Percentiles rank a stretch among this genome's conserved stretches.
Evolutionary conservation across 169 alveolate genomes (phyloP).

Genomic region (Theileria equi): DNA sequence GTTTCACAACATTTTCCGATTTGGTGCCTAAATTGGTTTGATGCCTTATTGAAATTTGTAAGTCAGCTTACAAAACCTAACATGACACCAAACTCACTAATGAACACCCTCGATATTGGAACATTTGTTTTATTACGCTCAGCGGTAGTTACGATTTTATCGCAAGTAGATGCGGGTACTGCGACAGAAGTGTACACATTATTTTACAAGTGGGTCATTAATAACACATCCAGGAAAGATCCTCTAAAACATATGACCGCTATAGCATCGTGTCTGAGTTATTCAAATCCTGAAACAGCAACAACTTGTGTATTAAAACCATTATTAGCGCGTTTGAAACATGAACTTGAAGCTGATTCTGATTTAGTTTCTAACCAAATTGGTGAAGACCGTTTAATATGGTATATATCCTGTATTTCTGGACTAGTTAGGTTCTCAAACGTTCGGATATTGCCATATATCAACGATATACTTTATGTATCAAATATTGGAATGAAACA

Average conservation of each 20-base stretch:
- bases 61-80: constrained; percentile 22
- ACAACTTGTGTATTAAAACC: not conserved
- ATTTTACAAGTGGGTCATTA: constrained; percentile 21
- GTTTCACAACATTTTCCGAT: constrained; percentile 18
- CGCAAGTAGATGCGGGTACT: constrained; percentile 32
- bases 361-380: not conserved
- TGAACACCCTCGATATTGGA: constrained; percentile 59
- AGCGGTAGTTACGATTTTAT: constrained; percentile 31
- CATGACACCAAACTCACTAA: constrained; percentile 27
- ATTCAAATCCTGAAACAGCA: constrained; percentile 8
- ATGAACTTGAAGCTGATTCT: constrained; percentile 4
- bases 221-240: constrained; percentile 25
- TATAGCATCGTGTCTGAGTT: constrained; percentile 29
- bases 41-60: constrained; percentile 21
- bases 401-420: constrained; percentile 29
- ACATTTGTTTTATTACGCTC: constrained; percentile 38
- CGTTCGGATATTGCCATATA: constrained; percentile 7
- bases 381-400: constrained; percentile 24
- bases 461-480: not conserved
- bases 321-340: constrained; percentile 3
- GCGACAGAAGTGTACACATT: constrained; percentile 17
- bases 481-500: constrained; percentile 27
- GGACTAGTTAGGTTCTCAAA: constrained; percentile 32
- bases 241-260: constrained; percentile 45
- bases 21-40: constrained; percentile 57